Conservation (phyloP, 306 rosid species). For the Arachis stenosperma region DNA sequence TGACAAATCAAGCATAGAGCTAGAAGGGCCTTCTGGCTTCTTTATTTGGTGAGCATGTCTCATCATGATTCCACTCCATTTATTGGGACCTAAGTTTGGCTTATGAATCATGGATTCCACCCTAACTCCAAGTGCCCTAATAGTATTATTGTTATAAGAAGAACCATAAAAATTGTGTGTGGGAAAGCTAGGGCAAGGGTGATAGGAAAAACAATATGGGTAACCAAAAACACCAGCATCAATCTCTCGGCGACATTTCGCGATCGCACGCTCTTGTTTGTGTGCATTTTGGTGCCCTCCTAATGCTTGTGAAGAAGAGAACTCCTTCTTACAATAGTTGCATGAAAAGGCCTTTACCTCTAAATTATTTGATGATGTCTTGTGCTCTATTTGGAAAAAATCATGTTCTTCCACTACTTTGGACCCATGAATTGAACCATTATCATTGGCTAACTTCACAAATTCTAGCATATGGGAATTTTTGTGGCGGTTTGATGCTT, state of each 20-base stretch:
- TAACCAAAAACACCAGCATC: slow-evolving; percentile 22
- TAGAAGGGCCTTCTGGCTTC: neutral
- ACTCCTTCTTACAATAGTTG: slow-evolving; percentile 64
- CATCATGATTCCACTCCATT: slow-evolving; percentile 37
- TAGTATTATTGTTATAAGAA: neutral
- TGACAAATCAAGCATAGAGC: slow-evolving; percentile 48
- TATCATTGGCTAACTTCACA: slow-evolving; percentile 43
- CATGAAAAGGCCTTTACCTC: slow-evolving; percentile 51
- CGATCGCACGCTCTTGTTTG: slow-evolving; percentile 62
- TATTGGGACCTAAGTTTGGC: slow-evolving; percentile 7
- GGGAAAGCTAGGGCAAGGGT: slow-evolving; percentile 26
- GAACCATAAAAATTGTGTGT: too few species aligned
- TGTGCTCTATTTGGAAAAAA: neutral
- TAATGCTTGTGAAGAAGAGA: slow-evolving; percentile 65
- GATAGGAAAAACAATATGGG: slow-evolving; percentile 10
- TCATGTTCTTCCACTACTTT: neutral
- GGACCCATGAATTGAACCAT: neutral
- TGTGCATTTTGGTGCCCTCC: slow-evolving; percentile 90
- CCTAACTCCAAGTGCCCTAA: slow-evolving; percentile 46
- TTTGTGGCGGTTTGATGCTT: slow-evolving; percentile 11
- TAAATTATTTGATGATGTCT: neutral
- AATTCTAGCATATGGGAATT: slow-evolving; percentile 40
- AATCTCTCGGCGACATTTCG: slow-evolving; percentile 51
- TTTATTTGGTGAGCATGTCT: slow-evolving; percentile 21
- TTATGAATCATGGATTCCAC: slow-evolving; percentile 59